phyloP scores from a whole-genome alignment of 1,139 yeast species.

The Pichia sp. region DNA sequence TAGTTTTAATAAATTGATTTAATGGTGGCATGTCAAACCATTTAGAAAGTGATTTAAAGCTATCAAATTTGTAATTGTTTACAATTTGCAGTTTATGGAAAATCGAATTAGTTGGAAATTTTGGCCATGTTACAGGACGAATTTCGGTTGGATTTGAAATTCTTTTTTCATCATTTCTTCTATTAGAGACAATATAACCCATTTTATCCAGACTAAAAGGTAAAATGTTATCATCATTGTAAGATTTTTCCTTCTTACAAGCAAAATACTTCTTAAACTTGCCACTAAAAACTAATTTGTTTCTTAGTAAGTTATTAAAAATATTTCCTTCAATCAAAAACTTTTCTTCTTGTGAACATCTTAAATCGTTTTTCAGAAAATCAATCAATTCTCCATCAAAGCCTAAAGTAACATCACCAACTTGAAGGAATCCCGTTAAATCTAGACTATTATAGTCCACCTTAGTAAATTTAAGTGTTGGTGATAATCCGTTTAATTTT shows the following conservation, averaged over 20 bases:
- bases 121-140: constrained; percentile 17
- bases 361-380: constrained; percentile 25
- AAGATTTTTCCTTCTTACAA: constrained; percentile 10
- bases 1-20: constrained; percentile 27
- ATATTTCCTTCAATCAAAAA: constrained; percentile 27
- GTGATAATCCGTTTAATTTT: constrained; percentile 11
- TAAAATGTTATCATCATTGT: constrained; percentile 21
- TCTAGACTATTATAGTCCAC: constrained; percentile 13
- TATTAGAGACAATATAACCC: constrained; percentile 22
- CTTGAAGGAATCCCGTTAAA: constrained; percentile 20
- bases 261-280: constrained; percentile 11
- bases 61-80: constrained; percentile 6
- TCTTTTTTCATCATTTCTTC: neutral
- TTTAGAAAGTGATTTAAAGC: constrained; percentile 24
- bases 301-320: constrained; percentile 26
- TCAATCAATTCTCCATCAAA: constrained; percentile 28
- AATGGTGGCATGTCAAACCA: constrained; percentile 33
- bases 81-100: constrained; percentile 17
- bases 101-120: constrained; percentile 27
- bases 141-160: neutral
- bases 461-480: constrained; percentile 21
- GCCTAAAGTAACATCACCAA: constrained; percentile 17
- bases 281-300: constrained; percentile 12
- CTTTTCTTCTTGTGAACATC: constrained; percentile 15
- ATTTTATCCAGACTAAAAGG: constrained; percentile 26